Conservation (phyloP, 2,329 filamentous ascomycete genomes). For the Hymenotorrendiella dingleyae region DNA sequence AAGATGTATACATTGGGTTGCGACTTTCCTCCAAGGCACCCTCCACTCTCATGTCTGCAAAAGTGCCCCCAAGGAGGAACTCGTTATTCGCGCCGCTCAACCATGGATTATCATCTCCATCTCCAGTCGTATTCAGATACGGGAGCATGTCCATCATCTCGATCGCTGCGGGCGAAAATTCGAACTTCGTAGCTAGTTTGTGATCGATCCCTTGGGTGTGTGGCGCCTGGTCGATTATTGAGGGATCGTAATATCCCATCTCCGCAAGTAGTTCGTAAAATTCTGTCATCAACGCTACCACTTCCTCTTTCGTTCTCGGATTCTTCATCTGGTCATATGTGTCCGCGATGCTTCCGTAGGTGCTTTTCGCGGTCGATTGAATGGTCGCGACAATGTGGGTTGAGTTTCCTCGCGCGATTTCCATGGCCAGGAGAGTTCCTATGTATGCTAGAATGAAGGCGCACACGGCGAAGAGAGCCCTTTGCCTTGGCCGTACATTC, state of each 20-base stretch:
- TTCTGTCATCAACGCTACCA: slow-evolving; percentile 11
- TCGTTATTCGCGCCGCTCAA: too few relatives aligned
- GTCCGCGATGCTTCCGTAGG: too few relatives aligned
- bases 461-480: too few relatives aligned
- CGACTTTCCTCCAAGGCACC: too few relatives aligned
- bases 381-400: too few relatives aligned
- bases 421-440: too few relatives aligned
- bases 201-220: slow-evolving; percentile 9
- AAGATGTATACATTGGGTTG: too few relatives aligned
- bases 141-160: slow-evolving; percentile 15
- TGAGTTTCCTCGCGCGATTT: too few relatives aligned
- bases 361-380: too few relatives aligned
- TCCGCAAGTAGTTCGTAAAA: slow-evolving; percentile 13
- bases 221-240: slow-evolving; percentile 3
- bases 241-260: slow-evolving; percentile 14
- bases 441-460: too few relatives aligned
- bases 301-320: slow-evolving; percentile 1
- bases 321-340: slow-evolving; percentile 1
- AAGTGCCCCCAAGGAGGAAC: slow-evolving; percentile 10
- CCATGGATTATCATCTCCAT: too few relatives aligned
- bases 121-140: slow-evolving; percentile 11
- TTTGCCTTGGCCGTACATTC: too few relatives aligned
- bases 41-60: slow-evolving; percentile 8
- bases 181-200: slow-evolving; percentile 7
- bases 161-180: slow-evolving; percentile 7